Evolutionary conservation across 139 green algal genomes (phyloP), one percentile per base, ranked within the genome.

Genomic region (Coelastrella sp.): DNA sequence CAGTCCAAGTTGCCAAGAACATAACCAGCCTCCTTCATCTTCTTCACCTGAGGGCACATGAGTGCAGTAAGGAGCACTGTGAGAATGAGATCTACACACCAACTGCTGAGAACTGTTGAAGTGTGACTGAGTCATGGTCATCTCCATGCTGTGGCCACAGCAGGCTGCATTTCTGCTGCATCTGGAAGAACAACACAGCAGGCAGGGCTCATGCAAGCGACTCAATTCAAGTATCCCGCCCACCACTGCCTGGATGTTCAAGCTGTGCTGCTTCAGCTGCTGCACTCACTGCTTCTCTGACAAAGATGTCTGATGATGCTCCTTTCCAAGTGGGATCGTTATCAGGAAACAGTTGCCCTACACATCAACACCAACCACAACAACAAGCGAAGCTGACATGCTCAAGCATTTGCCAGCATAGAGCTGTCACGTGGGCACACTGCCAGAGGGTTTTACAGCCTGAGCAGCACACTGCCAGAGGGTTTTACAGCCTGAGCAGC

Each of bases 271-370:
- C 63, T 72, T 14, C 63, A 72, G 12, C 12, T 22, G 63, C 15
- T 7, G n/a, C 6, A 58, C 82, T 78, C 85, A 96, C 95, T 70
- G 95, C 93, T 89, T 97, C 96, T 73, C 93, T 93, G 0, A 99
- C 78, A 91, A 99, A 99, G 66, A 98, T 96, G 86, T 98, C 96
- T 78, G 96, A 98, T 59, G 94, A 93, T 0, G 95, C 94, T 11
- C 98, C 98, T 91, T 99, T 99, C 98, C 98, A 99, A 89, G 97
- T 97, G 24, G 98, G 97, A 88, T 99, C 98, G 59, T 95, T 99
- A 93, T 99, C 98, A 4, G 98, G 98, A 93, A 99, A 99, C 57
- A 99, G 92, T 95, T 99, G 98, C 27, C 96, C 94, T 96, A 91
- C 17, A 88, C 24, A 81, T 49, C 56, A 84, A 4, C 61, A 9